phyloP scores from a whole-genome alignment of 2,329 filamentous ascomycete genomes.

The Colletotrichum salicis region DNA sequence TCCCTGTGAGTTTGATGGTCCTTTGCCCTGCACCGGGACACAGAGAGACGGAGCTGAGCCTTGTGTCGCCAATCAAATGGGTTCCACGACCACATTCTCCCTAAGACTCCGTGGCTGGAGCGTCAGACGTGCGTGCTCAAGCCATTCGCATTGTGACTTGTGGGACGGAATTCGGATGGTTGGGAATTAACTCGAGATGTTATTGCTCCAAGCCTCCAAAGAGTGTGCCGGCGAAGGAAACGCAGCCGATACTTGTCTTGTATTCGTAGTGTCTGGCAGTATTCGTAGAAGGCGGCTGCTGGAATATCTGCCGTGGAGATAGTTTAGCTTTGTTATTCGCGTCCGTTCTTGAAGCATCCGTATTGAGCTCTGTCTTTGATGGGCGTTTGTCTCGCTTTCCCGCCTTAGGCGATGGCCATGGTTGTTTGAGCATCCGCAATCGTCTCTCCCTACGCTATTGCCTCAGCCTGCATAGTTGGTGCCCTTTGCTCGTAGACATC shows the following conservation, averaged over 20 bases:
- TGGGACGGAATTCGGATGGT: conserved; percentile 8
- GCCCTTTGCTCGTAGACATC: neutral
- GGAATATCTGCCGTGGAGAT: neutral
- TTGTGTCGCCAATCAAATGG: conserved; percentile 24
- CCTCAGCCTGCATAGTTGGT: neutral
- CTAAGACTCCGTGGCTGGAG: conserved; percentile 5
- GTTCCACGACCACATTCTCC: conserved; percentile 11
- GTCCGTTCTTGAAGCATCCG: neutral
- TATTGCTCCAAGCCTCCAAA: neutral
- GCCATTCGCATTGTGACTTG: neutral
- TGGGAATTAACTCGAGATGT: neutral
- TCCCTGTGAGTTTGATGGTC: conserved; percentile 7
- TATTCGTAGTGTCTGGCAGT: neutral
- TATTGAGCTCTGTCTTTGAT: neutral
- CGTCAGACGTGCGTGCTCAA: neutral
- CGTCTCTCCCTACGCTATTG: neutral
- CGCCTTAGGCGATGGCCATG: neutral
- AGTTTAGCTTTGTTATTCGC: neutral
- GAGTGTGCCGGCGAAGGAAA: neutral
- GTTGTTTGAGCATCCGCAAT: neutral
- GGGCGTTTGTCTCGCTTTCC: neutral
- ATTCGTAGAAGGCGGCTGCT: neutral
- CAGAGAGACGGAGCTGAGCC: neutral
- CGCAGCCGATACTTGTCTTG: neutral
- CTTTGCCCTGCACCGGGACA: neutral